Conservation (phyloP, 1,139 yeast species). For the Yamadazyma kanchanaburiensis region DNA sequence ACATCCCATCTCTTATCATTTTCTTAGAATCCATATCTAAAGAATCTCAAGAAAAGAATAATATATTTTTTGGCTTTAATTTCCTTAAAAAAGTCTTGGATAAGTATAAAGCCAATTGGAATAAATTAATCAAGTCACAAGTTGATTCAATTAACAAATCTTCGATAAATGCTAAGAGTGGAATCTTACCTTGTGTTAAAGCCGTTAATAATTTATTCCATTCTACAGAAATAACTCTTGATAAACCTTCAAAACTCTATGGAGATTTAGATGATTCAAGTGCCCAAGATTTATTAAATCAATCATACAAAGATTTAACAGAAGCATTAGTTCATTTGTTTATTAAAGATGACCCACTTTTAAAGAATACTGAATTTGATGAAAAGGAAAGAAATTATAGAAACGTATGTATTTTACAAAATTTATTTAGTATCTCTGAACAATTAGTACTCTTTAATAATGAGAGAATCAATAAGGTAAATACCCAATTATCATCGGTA, state of each 20-base stretch:
- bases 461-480: conserved; percentile 31
- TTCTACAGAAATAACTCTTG: conserved; percentile 32
- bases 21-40: conserved; percentile 41
- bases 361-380: conserved; percentile 44
- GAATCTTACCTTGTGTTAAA: conserved; percentile 32
- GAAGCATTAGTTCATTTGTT: conserved; percentile 37
- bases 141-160: conserved; percentile 52
- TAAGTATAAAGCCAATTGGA: conserved; percentile 56
- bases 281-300: conserved; percentile 35
- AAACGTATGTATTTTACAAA: conserved; percentile 60
- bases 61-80: conserved; percentile 58
- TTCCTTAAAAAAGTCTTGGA: conserved; percentile 52
- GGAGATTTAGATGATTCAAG: conserved; percentile 19
- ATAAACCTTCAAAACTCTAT: conserved; percentile 16
- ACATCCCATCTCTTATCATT: conserved; percentile 33
- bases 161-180: conserved; percentile 40
- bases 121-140: conserved; percentile 53
- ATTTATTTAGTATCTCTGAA: conserved; percentile 57
- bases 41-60: conserved; percentile 50
- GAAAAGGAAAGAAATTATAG: conserved; percentile 59
- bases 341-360: conserved; percentile 40
- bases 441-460: conserved; percentile 36
- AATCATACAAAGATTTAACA: conserved; percentile 37
- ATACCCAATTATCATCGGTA: conserved; percentile 43
- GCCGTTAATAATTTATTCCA: conserved; percentile 32